Conservation (phyloP, 495 filamentous ascomycete species). For the Tuber aestivum region DNA sequence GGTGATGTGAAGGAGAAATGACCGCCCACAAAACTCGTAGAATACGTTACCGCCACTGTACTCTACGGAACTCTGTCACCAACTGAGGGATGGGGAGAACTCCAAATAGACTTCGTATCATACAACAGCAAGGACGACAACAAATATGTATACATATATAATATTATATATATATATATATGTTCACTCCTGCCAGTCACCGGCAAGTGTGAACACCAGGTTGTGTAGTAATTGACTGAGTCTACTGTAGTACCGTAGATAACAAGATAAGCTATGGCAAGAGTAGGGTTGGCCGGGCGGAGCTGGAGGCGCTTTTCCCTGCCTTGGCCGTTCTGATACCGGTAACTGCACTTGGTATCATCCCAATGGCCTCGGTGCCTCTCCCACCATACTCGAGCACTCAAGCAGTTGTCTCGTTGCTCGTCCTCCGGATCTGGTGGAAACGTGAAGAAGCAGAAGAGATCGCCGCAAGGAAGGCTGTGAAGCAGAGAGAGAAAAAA, state of each 20-base stretch:
- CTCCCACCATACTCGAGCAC: neutral
- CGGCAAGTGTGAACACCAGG: neutral
- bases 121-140: neutral
- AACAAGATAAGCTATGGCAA: neutral
- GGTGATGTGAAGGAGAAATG: conserved; percentile 29
- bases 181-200: neutral
- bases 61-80: conserved; percentile 21
- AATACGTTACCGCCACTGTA: conserved; percentile 24
- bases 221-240: neutral
- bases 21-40: conserved; percentile 28
- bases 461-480: conserved; percentile 38
- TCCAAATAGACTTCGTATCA: conserved; percentile 7
- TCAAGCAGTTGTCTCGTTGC: neutral
- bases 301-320: neutral
- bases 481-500: conserved; percentile 36
- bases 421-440: conserved; percentile 23
- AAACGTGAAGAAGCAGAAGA: conserved; percentile 25
- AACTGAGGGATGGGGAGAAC: conserved; percentile 21
- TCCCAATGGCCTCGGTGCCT: neutral
- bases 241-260: neutral
- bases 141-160: too few relatives aligned
- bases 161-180: neutral
- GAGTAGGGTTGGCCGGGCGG: neutral
- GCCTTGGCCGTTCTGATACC: conserved; percentile 3
- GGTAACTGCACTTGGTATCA: neutral